Base-by-base conservation (phyloP, 2,329 filamentous ascomycete species). In the Chaetomiaceae sp. region DNA sequence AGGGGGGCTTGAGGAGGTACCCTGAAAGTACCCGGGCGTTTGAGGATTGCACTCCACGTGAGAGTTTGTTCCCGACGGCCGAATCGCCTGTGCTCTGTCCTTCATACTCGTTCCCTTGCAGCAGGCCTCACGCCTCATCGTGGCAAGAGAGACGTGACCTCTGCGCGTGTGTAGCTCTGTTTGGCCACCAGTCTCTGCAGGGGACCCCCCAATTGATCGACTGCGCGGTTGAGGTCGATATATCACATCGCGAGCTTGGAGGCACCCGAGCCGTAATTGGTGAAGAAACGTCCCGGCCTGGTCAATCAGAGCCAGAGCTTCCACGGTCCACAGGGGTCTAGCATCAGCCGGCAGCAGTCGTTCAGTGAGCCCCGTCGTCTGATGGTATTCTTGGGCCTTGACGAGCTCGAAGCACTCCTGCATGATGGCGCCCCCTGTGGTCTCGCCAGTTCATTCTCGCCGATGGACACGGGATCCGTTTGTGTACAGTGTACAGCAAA, bases 241-340 rank as follows among this genome's bases (percentile, higher is more conserved):
- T 58, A 60, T 62, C 59, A 61, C 60, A 61, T 55, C 56, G 57
- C 19, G 46, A 45, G 39, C 34, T 33, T 48, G 42, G 38, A 31
- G 23, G 50, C 20, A 44, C 37, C n/a, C n/a, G n/a, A n/a, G n/a
- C n/a, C 29, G 46, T 56, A 20, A 61, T 62, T 61, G 57, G 59
- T 44, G 42, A 57, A 45, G 37, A 17, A 17, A n/a, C 25, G 27
- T 25, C 43, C 29, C n/a, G 33, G 17, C 15, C 36, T 31, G 27
- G 46, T 51, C 54, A 54, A 58, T 56, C 52, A 57, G 31, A 45
- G 31, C 54, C 44, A 11, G 52, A 52, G 39, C 45, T 51, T n/a
- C 20, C 20, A 43, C 47, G 44, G 51, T 51, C 58, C 56, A 58
- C 56, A 51, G 36, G 23, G 33, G 53, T 51, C 51, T 53, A 51